Evolutionary conservation across 306 rosid genomes (phyloP).

Genomic region (Cicer cuneatum): DNA sequence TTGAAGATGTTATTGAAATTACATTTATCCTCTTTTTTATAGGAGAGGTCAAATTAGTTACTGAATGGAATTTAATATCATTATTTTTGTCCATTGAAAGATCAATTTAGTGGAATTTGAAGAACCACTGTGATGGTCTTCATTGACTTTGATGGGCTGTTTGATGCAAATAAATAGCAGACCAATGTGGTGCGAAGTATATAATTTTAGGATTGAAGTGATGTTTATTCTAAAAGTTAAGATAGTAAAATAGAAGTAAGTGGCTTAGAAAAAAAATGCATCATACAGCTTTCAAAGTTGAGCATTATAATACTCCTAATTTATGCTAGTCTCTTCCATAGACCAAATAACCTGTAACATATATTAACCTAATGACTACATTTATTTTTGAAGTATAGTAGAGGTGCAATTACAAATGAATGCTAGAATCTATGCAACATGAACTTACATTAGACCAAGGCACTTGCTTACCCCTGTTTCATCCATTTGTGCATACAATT

Average conservation of each 20-base stretch:
- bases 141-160: background rate
- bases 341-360: background rate
- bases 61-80: background rate
- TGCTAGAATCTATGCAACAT: constrained; percentile 10
- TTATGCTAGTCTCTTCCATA: background rate
- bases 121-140: background rate
- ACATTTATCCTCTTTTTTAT: constrained; percentile 15
- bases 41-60: constrained; percentile 12
- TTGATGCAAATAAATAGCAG: background rate
- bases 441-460: constrained; percentile 4
- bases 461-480: constrained; percentile 4
- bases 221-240: constrained; percentile 5
- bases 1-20: constrained; percentile 17
- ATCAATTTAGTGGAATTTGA: constrained; percentile 20
- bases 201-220: constrained; percentile 1
- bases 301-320: background rate
- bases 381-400: background rate
- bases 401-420: background rate
- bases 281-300: constrained; percentile 5
- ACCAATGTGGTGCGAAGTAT: background rate
- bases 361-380: constrained; percentile 32
- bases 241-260: background rate
- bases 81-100: background rate
- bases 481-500: background rate
- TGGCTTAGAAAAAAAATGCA: background rate